Percentiles rank a stretch among this genome's conserved stretches.
Conservation (phyloP, 2,329 filamentous ascomycete species). For the Hypoxylon sp. region DNA sequence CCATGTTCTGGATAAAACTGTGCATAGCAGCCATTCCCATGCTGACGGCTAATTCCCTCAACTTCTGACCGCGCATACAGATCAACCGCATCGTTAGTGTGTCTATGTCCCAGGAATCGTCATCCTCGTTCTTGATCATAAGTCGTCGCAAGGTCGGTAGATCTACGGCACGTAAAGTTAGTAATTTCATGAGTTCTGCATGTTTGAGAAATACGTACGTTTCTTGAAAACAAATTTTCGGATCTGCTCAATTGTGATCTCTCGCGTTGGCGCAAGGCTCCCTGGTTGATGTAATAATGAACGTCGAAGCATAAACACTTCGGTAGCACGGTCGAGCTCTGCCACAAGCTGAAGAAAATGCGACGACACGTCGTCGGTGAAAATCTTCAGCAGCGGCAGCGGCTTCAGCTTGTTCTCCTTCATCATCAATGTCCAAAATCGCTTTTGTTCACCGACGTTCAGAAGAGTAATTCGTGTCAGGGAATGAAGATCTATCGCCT, state of each 20-base stretch:
- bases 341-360: constrained; percentile 66
- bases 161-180: constrained; percentile 48
- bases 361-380: constrained; percentile 71
- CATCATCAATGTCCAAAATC: constrained; percentile 68
- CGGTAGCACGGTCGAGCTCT: constrained; percentile 65
- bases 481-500: constrained; percentile 67
- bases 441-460: constrained; percentile 71
- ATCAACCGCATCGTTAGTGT: constrained; percentile 66
- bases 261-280: constrained; percentile 63
- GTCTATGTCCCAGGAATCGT: constrained; percentile 67
- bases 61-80: constrained; percentile 59
- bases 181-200: neutral
- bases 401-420: constrained; percentile 65
- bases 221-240: constrained; percentile 67
- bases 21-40: constrained; percentile 69
- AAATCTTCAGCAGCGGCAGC: constrained; percentile 67
- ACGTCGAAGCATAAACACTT: constrained; percentile 70
- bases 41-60: constrained; percentile 68
- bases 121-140: constrained; percentile 69
- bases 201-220: constrained; percentile 47
- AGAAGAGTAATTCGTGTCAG: constrained; percentile 70
- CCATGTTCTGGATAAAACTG: constrained; percentile 66
- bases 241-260: constrained; percentile 68
- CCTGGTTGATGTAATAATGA: constrained; percentile 63
- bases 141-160: constrained; percentile 64